Evolutionary conservation across 2,329 filamentous ascomycete genomes (phyloP).

Genomic region (Aspergillus fructus): DNA sequence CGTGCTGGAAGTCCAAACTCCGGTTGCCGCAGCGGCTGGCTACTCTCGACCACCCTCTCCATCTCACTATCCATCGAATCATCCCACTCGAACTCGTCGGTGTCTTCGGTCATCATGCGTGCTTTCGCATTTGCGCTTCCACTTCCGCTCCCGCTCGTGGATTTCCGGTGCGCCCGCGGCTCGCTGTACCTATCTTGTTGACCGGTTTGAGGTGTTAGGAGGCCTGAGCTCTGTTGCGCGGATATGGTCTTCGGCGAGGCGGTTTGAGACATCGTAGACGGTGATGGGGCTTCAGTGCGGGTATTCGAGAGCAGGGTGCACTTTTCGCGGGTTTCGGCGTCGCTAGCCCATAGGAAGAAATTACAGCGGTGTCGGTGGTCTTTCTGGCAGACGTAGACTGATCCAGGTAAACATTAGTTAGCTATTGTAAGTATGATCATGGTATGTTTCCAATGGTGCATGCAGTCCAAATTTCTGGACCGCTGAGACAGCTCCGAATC

Average conservation of each 20-base stretch:
- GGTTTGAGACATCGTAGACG: constrained; percentile 20
- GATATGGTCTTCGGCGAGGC: constrained; percentile 17
- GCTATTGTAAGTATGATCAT: too few species aligned
- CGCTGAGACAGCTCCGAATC: too few species aligned
- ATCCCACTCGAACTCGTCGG: constrained; percentile 40
- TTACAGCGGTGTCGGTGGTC: constrained; percentile 49
- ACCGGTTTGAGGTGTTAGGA: constrained; percentile 37
- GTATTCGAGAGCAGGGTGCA: constrained; percentile 51
- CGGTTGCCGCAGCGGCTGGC: constrained; percentile 23
- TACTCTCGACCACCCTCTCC: constrained; percentile 20
- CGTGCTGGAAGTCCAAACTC: constrained; percentile 29
- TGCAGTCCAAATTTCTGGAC: not conserved
- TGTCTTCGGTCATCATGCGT: constrained; percentile 32
- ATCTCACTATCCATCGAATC: constrained; percentile 35
- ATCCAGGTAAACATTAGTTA: too few species aligned
- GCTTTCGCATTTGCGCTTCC: constrained; percentile 26
- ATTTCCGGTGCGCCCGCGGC: not conserved
- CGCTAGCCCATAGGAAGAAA: constrained; percentile 63
- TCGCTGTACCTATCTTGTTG: constrained; percentile 1
- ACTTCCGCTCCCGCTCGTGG: not conserved
- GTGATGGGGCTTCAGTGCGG: constrained; percentile 41
- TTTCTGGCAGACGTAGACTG: constrained; percentile 59
- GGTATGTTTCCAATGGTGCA: too few species aligned
- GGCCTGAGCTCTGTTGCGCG: constrained; percentile 17
- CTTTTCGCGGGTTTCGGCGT: constrained; percentile 56